phyloP scores from a whole-genome alignment of 2,329 filamentous ascomycete genomes.

The Trichoderma lentiforme region DNA sequence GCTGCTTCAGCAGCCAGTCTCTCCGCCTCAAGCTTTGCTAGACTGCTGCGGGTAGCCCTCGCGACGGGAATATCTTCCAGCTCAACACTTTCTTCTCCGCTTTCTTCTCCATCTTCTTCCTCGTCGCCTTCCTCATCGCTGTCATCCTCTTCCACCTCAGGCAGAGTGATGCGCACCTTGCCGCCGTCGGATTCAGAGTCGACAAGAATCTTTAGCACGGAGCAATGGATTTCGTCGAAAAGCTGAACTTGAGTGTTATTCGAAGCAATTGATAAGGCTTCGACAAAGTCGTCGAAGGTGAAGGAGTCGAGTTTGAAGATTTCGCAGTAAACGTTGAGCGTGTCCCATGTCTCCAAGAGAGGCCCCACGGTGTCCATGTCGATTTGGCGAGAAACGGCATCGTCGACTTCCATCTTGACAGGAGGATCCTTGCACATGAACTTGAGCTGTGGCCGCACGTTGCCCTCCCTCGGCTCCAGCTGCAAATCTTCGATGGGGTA shows the following conservation, averaged over 20 bases:
- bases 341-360: conserved; percentile 91
- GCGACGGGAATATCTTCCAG: conserved; percentile 64
- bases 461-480: conserved; percentile 63
- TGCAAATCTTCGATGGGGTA: conserved; percentile 96
- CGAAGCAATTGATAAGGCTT: conserved; percentile 76
- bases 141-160: conserved; percentile 68
- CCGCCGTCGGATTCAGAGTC: conserved; percentile 71
- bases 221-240: conserved; percentile 87
- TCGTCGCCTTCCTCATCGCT: conserved; percentile 63
- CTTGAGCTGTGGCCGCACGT: conserved; percentile 70
- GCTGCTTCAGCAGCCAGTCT: conserved; percentile 59
- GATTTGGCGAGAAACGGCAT: conserved; percentile 47
- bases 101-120: conserved; percentile 38
- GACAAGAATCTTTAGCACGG: conserved; percentile 83
- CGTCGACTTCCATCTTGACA: conserved; percentile 42
- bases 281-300: conserved; percentile 92
- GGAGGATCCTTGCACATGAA: conserved; percentile 69
- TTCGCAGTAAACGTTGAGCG: conserved; percentile 95
- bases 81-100: conserved; percentile 58
- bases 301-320: conserved; percentile 94
- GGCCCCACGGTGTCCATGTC: conserved; percentile 81
- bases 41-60: conserved; percentile 79
- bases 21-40: conserved; percentile 77
- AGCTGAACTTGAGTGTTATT: conserved; percentile 75
- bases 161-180: conserved; percentile 73